phyloP scores from a whole-genome alignment of 1,284 basidiomycete species.

The Leccinum griseonigrum region DNA sequence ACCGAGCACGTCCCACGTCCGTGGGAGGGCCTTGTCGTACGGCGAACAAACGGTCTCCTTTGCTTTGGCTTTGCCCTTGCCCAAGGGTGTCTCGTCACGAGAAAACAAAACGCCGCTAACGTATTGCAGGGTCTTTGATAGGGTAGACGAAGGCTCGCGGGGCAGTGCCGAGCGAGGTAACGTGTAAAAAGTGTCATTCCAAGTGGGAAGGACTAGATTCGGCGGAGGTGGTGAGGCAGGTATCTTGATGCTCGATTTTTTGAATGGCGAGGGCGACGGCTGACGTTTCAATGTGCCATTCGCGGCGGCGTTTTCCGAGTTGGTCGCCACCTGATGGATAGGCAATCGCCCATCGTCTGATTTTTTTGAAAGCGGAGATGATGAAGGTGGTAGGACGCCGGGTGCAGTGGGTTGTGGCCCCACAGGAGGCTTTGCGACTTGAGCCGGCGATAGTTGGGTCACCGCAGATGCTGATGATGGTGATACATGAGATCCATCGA shows the following conservation, averaged over 20 bases:
- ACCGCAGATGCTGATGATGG: slow-evolving; percentile 6
- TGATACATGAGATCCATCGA: background rate
- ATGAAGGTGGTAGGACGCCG: slow-evolving; percentile 7
- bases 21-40: slow-evolving; percentile 42
- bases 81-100: slow-evolving; percentile 33
- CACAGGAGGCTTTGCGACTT: slow-evolving; percentile 8
- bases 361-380: slow-evolving; percentile 19
- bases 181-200: slow-evolving; percentile 81
- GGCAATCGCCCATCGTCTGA: slow-evolving; percentile 17
- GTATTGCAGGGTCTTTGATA: slow-evolving; percentile 55
- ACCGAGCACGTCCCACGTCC: slow-evolving; percentile 35
- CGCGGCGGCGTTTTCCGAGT: slow-evolving; percentile 40
- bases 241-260: slow-evolving; percentile 33
- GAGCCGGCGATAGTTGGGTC: slow-evolving; percentile 12
- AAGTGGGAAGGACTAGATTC: slow-evolving; percentile 88
- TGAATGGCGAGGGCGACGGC: slow-evolving; percentile 47
- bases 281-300: slow-evolving; percentile 34
- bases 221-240: slow-evolving; percentile 39
- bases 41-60: slow-evolving; percentile 30
- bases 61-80: slow-evolving; percentile 38
- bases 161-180: slow-evolving; percentile 75
- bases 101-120: slow-evolving; percentile 60
- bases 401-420: slow-evolving; percentile 3
- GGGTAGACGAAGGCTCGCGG: slow-evolving; percentile 33
- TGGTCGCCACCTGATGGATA: slow-evolving; percentile 38